phyloP scores from a whole-genome alignment of 2,329 filamentous ascomycete species.

The Ophidiomyces ophidiicola region DNA sequence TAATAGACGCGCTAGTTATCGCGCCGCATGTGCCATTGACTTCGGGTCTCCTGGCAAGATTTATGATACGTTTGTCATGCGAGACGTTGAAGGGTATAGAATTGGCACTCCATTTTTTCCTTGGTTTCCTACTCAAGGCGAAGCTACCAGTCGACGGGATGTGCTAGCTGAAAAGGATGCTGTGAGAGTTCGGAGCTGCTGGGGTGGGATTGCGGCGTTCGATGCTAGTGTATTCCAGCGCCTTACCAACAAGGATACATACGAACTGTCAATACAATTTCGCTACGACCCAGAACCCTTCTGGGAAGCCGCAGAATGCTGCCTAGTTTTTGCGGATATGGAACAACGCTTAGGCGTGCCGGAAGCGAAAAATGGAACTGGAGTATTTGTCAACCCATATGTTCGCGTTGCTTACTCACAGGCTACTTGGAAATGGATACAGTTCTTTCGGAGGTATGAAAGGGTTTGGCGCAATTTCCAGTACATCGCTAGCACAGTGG shows the following conservation, averaged over 20 bases:
- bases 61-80: constrained; percentile 12
- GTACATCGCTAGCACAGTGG: constrained; percentile 6
- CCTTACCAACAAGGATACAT: neutral
- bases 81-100: constrained; percentile 9
- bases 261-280: neutral
- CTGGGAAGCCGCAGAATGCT: constrained; percentile 13
- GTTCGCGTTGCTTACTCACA: constrained; percentile 10
- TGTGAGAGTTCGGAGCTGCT: constrained; percentile 10
- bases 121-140: constrained; percentile 8
- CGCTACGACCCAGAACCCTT: constrained; percentile 9
- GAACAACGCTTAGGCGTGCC: neutral
- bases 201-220: constrained; percentile 10
- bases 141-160: constrained; percentile 5
- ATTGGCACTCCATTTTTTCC: constrained; percentile 10
- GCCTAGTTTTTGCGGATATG: constrained; percentile 12
- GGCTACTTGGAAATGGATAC: constrained; percentile 5
- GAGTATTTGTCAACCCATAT: constrained; percentile 11
- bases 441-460: constrained; percentile 8
- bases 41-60: constrained; percentile 9
- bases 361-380: neutral
- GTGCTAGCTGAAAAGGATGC: constrained; percentile 10
- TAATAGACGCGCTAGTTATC: constrained; percentile 6
- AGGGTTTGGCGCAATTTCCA: constrained; percentile 7
- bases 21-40: constrained; percentile 11
- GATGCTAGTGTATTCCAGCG: constrained; percentile 7